Conservation (phyloP, 2,329 filamentous ascomycete species). For the Aspergillus novofumigatus region DNA sequence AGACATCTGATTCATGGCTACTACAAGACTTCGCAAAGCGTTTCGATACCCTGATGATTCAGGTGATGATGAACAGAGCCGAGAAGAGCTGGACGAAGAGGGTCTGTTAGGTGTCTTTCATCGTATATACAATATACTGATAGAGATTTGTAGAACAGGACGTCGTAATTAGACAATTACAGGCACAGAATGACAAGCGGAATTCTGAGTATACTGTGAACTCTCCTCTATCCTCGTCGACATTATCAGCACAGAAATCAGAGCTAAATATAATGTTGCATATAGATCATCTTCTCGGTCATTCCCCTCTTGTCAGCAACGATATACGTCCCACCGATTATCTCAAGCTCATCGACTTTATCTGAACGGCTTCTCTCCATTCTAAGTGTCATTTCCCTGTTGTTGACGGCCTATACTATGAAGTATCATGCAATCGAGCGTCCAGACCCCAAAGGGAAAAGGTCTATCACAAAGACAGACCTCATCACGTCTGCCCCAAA, state of each 20-base stretch:
- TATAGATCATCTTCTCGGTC: slow-evolving; percentile 32
- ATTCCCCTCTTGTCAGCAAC: slow-evolving; percentile 31
- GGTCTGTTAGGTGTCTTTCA: slow-evolving; percentile 44
- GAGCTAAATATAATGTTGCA: slow-evolving; percentile 1
- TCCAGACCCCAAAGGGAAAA: slow-evolving; percentile 28
- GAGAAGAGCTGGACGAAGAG: slow-evolving; percentile 70
- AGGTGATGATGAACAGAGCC: slow-evolving; percentile 49
- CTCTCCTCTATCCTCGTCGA: not conserved
- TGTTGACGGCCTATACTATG: slow-evolving; percentile 38
- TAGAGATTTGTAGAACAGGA: slow-evolving; percentile 36
- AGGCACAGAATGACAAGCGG: slow-evolving; percentile 33
- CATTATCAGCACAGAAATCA: not conserved
- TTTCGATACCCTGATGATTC: slow-evolving; percentile 70
- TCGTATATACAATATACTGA: slow-evolving; percentile 2
- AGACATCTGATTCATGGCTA: slow-evolving; percentile 36
- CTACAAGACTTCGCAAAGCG: slow-evolving; percentile 67
- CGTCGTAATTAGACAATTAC: slow-evolving; percentile 34
- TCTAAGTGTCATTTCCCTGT: slow-evolving; percentile 32
- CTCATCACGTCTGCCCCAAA: slow-evolving; percentile 16
- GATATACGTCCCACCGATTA: slow-evolving; percentile 30
- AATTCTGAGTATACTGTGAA: slow-evolving; percentile 41
- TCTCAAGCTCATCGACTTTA: slow-evolving; percentile 17
- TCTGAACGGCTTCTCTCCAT: slow-evolving; percentile 26
- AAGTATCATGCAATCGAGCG: slow-evolving; percentile 23
- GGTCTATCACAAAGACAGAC: slow-evolving; percentile 20